Conservation (phyloP, 257 asterid species). For the Linaria vulgaris region DNA sequence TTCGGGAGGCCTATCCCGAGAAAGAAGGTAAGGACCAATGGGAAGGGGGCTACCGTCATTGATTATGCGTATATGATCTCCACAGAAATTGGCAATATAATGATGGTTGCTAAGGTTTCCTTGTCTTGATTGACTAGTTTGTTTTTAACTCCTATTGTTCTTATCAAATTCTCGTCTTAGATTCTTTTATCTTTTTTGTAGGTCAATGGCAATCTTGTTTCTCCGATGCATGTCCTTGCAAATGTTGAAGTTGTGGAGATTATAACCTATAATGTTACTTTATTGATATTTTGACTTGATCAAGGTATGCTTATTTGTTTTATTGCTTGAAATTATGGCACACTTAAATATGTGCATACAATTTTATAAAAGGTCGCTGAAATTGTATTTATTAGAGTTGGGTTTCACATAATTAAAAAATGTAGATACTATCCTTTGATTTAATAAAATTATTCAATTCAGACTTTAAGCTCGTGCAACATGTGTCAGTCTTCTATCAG, state of each 20-base stretch:
- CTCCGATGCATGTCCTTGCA: constrained; percentile 73
- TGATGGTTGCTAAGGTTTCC: constrained; percentile 90
- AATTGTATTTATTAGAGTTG: background rate
- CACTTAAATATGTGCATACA: background rate
- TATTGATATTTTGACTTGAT: constrained; percentile 17
- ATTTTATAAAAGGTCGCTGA: background rate
- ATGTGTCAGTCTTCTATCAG: constrained; percentile 5
- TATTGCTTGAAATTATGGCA: constrained; percentile 4
- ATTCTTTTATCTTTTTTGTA: constrained; percentile 35
- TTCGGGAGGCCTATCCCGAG: too few species aligned
- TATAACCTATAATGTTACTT: constrained; percentile 73
- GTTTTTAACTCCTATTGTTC: constrained; percentile 5
- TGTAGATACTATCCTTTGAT: background rate
- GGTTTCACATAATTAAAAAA: too few species aligned
- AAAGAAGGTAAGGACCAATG: too few species aligned
- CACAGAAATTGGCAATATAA: constrained; percentile 82
- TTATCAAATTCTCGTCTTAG: constrained; percentile 19
- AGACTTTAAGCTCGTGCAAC: background rate
- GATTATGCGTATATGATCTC: constrained; percentile 93
- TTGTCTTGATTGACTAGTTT: background rate
- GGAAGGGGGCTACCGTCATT: constrained; percentile 71
- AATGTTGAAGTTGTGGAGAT: constrained; percentile 95
- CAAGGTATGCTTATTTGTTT: background rate
- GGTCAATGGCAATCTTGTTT: constrained; percentile 92
- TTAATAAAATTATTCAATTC: constrained; percentile 7